phyloP scores from a whole-genome alignment of 345 rosid species.

The Chamaenerion angustifolium region DNA sequence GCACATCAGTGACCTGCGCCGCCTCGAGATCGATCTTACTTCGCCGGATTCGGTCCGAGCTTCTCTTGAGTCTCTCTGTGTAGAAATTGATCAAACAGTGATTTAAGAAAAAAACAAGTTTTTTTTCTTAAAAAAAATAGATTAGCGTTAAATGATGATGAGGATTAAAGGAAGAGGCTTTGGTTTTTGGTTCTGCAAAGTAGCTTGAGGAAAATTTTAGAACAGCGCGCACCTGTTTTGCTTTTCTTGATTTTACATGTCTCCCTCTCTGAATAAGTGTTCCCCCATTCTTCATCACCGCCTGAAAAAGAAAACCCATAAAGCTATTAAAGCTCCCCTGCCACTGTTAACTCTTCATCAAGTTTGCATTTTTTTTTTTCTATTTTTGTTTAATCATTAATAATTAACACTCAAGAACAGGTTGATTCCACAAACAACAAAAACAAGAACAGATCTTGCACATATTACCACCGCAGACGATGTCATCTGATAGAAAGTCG shows the following conservation, averaged over 20 bases:
- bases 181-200: neutral
- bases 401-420: neutral
- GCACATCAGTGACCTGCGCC: constrained; percentile 45
- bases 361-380: no score
- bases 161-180: constrained; percentile 1
- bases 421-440: neutral
- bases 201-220: constrained; percentile 10
- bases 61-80: constrained; percentile 44
- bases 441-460: constrained; percentile 4
- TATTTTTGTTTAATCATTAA: no score
- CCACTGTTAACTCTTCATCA: no score
- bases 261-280: constrained; percentile 53
- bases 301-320: constrained; percentile 49
- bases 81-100: constrained; percentile 5
- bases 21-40: constrained; percentile 51
- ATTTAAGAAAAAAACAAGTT: neutral
- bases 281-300: constrained; percentile 61
- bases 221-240: constrained; percentile 49
- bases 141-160: neutral
- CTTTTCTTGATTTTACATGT: constrained; percentile 83
- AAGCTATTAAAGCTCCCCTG: constrained; percentile 42
- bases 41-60: constrained; percentile 35
- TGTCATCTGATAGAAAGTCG: constrained; percentile 72
- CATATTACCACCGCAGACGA: constrained; percentile 30
- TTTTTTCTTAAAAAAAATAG: neutral